Evolutionary conservation across 805 yeast species (phyloP).

Genomic region (Yamadazyma sp.): DNA sequence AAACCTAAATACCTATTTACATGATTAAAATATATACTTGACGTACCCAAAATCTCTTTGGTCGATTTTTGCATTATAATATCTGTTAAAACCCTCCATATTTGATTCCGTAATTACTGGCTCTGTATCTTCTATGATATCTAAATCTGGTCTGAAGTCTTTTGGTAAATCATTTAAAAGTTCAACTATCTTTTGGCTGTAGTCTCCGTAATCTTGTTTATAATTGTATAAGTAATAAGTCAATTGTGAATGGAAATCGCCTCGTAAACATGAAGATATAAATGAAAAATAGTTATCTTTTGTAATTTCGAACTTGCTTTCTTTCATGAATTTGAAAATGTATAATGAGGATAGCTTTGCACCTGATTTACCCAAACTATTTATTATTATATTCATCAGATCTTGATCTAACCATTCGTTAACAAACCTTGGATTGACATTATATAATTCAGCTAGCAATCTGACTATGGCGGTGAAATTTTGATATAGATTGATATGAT

Average conservation of each 20-base stretch:
- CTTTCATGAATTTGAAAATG: slow-evolving; percentile 20
- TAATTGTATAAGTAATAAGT: slow-evolving; percentile 23
- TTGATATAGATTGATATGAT: slow-evolving; percentile 32
- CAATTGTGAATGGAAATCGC: slow-evolving; percentile 20
- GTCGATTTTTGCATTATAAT: slow-evolving; percentile 19
- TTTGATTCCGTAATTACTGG: slow-evolving; percentile 9
- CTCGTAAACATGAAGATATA: slow-evolving; percentile 23
- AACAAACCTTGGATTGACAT: slow-evolving; percentile 14
- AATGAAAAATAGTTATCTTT: slow-evolving; percentile 19
- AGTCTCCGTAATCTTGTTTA: slow-evolving; percentile 13
- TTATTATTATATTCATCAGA: slow-evolving; percentile 28
- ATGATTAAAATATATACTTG: slow-evolving; percentile 9
- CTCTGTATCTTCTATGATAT: slow-evolving; percentile 5
- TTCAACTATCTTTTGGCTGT: slow-evolving; percentile 8
- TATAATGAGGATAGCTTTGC: slow-evolving; percentile 25
- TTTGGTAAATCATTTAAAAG: slow-evolving; percentile 16
- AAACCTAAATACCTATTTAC: neutral
- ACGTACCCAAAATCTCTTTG: slow-evolving; percentile 24
- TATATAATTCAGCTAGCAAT: slow-evolving; percentile 17
- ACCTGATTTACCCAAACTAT: slow-evolving; percentile 24
- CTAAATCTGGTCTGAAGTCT: neutral
- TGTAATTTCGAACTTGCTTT: slow-evolving; percentile 7
- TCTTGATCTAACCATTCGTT: slow-evolving; percentile 26
- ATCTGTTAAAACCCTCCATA: slow-evolving; percentile 13
- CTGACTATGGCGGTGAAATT: slow-evolving; percentile 30